Evolutionary conservation across 805 yeast genomes (phyloP).

Genomic region (Candida verbasci): DNA sequence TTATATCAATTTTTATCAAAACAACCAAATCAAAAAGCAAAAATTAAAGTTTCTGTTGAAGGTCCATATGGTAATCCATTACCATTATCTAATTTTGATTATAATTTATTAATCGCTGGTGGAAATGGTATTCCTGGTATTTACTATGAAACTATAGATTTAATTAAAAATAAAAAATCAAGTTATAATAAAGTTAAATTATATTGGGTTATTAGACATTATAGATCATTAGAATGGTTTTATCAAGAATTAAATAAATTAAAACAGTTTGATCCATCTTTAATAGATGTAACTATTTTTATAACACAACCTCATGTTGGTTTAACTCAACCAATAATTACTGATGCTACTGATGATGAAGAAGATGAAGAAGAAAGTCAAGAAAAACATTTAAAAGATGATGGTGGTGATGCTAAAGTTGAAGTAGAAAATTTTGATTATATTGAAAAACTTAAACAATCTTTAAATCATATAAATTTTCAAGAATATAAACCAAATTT

Average conservation of each 20-base stretch:
- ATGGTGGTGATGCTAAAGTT: background rate
- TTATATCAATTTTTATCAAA: conserved; percentile 22
- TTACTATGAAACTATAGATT: conserved; percentile 32
- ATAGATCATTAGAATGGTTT: conserved; percentile 46
- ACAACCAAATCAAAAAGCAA: conserved; percentile 24
- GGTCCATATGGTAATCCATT: conserved; percentile 48
- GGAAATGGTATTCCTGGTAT: conserved; percentile 72
- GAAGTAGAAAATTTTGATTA: conserved; percentile 9
- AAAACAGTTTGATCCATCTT: conserved; percentile 11
- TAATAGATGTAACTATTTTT: conserved; percentile 22
- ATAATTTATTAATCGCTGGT: conserved; percentile 60
- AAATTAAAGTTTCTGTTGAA: conserved; percentile 31
- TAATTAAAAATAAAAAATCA: conserved; percentile 9
- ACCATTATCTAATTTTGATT: conserved; percentile 46
- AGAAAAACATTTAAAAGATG: conserved; percentile 4
- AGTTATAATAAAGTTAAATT: conserved; percentile 30
- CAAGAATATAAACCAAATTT: conserved; percentile 40
- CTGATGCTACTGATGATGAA: conserved; percentile 7
- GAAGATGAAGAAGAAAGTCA: conserved; percentile 6
- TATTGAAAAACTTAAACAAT: conserved; percentile 25
- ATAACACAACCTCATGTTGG: conserved; percentile 20
- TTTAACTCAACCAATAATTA: conserved; percentile 2
- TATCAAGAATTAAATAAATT: conserved; percentile 33
- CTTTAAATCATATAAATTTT: conserved; percentile 5
- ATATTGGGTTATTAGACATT: conserved; percentile 61